Conservation (phyloP, 306 rosid genomes). For the Trichosanthes truncata region DNA sequence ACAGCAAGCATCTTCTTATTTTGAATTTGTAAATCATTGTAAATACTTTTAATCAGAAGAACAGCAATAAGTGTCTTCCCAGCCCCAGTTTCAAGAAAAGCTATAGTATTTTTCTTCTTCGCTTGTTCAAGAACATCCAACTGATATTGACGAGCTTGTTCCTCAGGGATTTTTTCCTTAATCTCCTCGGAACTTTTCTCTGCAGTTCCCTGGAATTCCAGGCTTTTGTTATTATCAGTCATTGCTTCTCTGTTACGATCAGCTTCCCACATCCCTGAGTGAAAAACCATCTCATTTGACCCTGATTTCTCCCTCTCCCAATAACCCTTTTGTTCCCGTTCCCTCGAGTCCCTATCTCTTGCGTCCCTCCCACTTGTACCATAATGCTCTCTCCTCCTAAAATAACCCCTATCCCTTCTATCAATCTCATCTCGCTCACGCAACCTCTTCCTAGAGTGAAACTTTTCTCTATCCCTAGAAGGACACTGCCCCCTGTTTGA, state of each 20-base stretch:
- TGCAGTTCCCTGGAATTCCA: constrained; percentile 36
- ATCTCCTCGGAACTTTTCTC: constrained; percentile 39
- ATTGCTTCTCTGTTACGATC: constrained; percentile 42
- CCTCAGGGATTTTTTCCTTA: constrained; percentile 62
- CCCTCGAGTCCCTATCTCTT: constrained; percentile 59
- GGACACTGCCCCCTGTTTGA: constrained; percentile 31
- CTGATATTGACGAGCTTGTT: constrained; percentile 84
- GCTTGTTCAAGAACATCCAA: constrained; percentile 98
- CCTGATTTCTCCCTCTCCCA: constrained; percentile 91
- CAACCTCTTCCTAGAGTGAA: constrained; percentile 45
- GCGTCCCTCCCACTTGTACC: constrained; percentile 46
- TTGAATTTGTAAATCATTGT: constrained; percentile 41
- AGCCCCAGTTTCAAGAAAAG: constrained; percentile 99
- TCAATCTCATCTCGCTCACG: constrained; percentile 65
- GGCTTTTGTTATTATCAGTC: constrained; percentile 23
- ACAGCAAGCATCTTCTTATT: constrained; percentile 83
- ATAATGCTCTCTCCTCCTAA: constrained; percentile 50
- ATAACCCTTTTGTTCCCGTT: constrained; percentile 63
- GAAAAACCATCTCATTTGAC: constrained; percentile 57
- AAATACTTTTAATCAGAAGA: constrained; percentile 75
- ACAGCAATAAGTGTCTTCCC: constrained; percentile 97
- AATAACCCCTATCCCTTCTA: constrained; percentile 47
- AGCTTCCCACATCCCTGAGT: constrained; percentile 58
- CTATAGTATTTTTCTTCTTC: constrained; percentile 76
- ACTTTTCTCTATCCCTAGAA: constrained; percentile 38